These are phyloP conservation scores for Yamadazyma aaseri DNA, from an alignment of 1,139 yeast genomes.

Conservation along the genomic window DNA sequence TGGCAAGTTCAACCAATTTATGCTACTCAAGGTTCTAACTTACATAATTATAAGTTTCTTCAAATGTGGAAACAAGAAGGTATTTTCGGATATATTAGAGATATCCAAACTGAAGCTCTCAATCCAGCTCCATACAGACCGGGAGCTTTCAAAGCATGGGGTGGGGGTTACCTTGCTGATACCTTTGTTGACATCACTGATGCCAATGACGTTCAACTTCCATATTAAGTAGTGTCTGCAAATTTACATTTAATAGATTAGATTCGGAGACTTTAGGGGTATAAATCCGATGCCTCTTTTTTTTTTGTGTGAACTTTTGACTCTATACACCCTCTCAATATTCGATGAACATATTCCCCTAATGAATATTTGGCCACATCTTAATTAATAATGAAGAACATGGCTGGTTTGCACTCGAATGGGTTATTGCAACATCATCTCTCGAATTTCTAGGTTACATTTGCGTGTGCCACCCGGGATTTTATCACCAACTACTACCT, in stretches of 20 bases:
- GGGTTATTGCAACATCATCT: slow-evolving; percentile 1
- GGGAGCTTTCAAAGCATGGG: slow-evolving; percentile 11
- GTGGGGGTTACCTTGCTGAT: slow-evolving; percentile 12
- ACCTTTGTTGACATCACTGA: slow-evolving; percentile 11
- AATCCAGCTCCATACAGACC: slow-evolving; percentile 9
- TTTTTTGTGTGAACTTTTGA: too few relatives aligned
- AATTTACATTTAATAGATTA: too few relatives aligned
- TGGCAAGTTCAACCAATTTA: slow-evolving; percentile 25
- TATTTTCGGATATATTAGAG: slow-evolving; percentile 19
- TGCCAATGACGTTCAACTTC: slow-evolving; percentile 12
- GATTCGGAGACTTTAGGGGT: too few relatives aligned
- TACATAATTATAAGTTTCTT: slow-evolving; percentile 16
- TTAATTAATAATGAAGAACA: too few relatives aligned
- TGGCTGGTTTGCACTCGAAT: too few relatives aligned
- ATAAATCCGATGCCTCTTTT: too few relatives aligned
- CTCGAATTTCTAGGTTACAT: slow-evolving; percentile 1
- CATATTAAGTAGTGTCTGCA: too few relatives aligned
- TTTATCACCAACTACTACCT: slow-evolving; percentile 4
- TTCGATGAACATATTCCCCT: too few relatives aligned
- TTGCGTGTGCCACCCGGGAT: slow-evolving; percentile 2
- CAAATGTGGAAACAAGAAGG: slow-evolving; percentile 21
- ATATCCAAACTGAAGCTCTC: slow-evolving; percentile 14
- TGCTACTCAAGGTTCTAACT: slow-evolving; percentile 18
- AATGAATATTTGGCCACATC: too few relatives aligned
- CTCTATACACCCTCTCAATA: too few relatives aligned